phyloP scores from a whole-genome alignment of 345 rosid species.

The Gossypium raimondii region DNA sequence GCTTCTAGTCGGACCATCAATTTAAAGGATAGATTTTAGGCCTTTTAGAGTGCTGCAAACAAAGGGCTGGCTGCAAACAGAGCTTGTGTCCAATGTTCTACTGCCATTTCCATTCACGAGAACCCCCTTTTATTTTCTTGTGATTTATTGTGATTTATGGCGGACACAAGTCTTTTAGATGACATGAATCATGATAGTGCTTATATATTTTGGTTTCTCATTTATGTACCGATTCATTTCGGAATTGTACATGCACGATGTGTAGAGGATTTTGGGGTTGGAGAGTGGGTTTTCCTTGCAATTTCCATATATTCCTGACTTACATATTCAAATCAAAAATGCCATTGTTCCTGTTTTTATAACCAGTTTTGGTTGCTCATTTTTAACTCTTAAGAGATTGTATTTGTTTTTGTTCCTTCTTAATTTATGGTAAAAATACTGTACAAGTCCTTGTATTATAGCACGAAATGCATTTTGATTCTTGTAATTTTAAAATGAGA shows the following conservation, averaged over 20 bases:
- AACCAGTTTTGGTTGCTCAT: background rate
- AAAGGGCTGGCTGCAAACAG: background rate
- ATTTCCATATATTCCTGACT: background rate
- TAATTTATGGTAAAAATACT: no score
- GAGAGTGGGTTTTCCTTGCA: constrained; percentile 23
- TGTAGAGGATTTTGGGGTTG: constrained; percentile 6
- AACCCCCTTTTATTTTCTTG: no score
- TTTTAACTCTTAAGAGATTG: no score
- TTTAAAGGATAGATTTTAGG: background rate
- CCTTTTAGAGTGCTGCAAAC: background rate
- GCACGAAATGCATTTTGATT: no score
- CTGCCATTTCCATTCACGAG: no score
- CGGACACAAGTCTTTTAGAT: no score
- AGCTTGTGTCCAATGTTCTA: no score
- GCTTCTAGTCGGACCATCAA: background rate
- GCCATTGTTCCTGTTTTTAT: background rate
- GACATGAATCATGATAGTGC: no score
- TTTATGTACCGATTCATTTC: constrained; percentile 1
- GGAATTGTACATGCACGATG: constrained; percentile 25
- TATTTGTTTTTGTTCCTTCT: no score
- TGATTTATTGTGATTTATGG: no score
- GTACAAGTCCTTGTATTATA: no score
- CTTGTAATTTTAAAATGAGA: no score
- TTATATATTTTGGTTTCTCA: background rate
- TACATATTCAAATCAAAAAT: constrained; percentile 1